phyloP scores from a whole-genome alignment of 2,329 filamentous ascomycete genomes.

The Talaromyces sp. region DNA sequence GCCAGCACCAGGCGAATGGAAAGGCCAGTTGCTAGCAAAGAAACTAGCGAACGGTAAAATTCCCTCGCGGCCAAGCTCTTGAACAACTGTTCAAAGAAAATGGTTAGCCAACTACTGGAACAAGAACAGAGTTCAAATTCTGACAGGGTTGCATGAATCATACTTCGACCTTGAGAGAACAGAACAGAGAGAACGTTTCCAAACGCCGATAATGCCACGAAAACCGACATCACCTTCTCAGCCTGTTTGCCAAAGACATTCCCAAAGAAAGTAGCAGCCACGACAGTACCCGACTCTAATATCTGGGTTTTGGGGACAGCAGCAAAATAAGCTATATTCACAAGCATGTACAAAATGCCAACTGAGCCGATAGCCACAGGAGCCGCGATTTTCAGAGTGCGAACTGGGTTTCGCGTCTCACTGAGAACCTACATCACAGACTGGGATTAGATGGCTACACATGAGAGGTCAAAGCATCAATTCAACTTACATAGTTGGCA shows the following conservation, averaged over 20 bases:
- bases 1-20: slow-evolving; percentile 63
- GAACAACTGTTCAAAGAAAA: slow-evolving; percentile 33
- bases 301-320: slow-evolving; percentile 62
- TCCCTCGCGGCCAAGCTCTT: slow-evolving; percentile 70
- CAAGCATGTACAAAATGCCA: slow-evolving; percentile 59
- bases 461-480: background rate
- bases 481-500: slow-evolving; percentile 59
- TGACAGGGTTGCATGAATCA: slow-evolving; percentile 9
- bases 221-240: slow-evolving; percentile 61
- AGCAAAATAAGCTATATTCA: slow-evolving; percentile 63
- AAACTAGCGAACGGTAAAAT: slow-evolving; percentile 67
- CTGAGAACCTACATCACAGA: slow-evolving; percentile 47
- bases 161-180: slow-evolving; percentile 50
- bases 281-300: slow-evolving; percentile 55
- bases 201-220: slow-evolving; percentile 63
- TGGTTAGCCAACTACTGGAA: slow-evolving; percentile 4
- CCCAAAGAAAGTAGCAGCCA: slow-evolving; percentile 61
- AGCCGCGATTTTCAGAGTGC: slow-evolving; percentile 60
- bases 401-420: slow-evolving; percentile 60
- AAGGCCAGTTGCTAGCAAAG: slow-evolving; percentile 71
- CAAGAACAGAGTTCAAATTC: background rate
- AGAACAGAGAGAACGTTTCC: slow-evolving; percentile 63
- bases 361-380: slow-evolving; percentile 58
- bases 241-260: slow-evolving; percentile 61
- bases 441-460: slow-evolving; percentile 17